Evolutionary conservation across 441 rosid species (phyloP), one percentile per base, ranked within the genome.

Genomic region (Erysimum pusillum): DNA sequence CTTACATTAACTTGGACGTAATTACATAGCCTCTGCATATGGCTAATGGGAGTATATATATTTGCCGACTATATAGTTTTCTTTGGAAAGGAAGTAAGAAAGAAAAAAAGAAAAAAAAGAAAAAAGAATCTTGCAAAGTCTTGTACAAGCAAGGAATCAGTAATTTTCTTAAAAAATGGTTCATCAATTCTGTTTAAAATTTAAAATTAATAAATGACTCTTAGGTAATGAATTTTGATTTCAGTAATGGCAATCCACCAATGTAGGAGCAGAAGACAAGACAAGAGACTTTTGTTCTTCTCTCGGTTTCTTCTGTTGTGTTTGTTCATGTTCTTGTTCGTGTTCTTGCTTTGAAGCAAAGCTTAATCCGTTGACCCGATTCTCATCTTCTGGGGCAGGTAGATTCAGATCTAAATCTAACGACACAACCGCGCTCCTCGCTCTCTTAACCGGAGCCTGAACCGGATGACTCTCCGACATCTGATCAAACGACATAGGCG

Each of bases 211-310:
- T 60, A 66, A 72, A 73, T 44, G 53, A 78, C 53, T 67, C 36
- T 46, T 53, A 17, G 34, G 15, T 52, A 17, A 31, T 59, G 42
- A 9, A 12, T 36, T 53, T 48, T 56, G 58, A 79, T 35, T 41
- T 91, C 80, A 91, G 87, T 94, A 91, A 83, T 91, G 98, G 78
- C 98, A 94, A 86, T 86, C 97, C 82, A 94, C 97, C 89, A 94
- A 84, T 84, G 93, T 77, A 9, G 91, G 88, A 73, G 90, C 78
- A 25, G 96, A 80, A 31, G 96, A 82, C 78, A 90, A 84, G 67
- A 87, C 88, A 76, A 88, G 76, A 63, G 88, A 71, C 62, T 78
- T 78, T 44, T 73, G 81, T 67, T 78, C 78, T 73, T 73, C 78
- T 61, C 71, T 61, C 20, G 67, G 78, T 67, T 72, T 54, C 20